Percentiles rank a stretch among this genome's conserved stretches.
Evolutionary conservation across 2,329 filamentous ascomycete genomes (phyloP).

Genomic region (Beauveria caledonica): DNA sequence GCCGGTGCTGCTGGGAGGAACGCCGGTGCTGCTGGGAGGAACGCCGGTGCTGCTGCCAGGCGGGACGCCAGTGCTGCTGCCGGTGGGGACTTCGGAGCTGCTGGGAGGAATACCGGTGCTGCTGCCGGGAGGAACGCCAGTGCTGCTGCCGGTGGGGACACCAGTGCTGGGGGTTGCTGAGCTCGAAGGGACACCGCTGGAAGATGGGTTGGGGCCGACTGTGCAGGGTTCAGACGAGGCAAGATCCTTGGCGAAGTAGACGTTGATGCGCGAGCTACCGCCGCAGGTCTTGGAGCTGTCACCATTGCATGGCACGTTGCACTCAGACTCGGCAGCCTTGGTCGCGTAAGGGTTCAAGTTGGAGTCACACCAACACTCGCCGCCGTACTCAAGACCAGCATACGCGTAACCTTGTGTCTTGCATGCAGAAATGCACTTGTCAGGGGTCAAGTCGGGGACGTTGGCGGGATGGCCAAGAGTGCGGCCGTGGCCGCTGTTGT

Average conservation of each 20-base stretch:
- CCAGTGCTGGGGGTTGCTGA: background rate
- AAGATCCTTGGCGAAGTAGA: constrained; percentile 17
- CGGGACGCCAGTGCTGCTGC: no score
- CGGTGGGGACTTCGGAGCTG: no score
- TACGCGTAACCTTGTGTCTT: constrained; percentile 35
- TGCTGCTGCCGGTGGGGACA: background rate
- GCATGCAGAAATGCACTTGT: constrained; percentile 36
- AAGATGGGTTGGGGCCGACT: background rate
- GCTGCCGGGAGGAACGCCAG: background rate
- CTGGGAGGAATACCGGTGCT: no score
- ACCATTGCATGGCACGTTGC: constrained; percentile 27
- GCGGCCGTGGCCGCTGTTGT: constrained; percentile 31
- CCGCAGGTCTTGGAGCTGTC: constrained; percentile 26
- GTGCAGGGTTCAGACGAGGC: constrained; percentile 8
- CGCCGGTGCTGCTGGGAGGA: no score
- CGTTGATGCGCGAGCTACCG: constrained; percentile 22
- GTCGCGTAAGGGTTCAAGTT: constrained; percentile 40
- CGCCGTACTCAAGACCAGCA: constrained; percentile 39
- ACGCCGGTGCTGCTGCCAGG: no score
- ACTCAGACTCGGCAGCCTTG: constrained; percentile 24
- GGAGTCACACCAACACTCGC: constrained; percentile 43
- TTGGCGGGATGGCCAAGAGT: constrained; percentile 36
- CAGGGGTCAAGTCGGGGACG: constrained; percentile 33
- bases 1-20: background rate
- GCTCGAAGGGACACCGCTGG: background rate